These are phyloP conservation scores for Quercus phellos DNA, from an alignment of 331 rosid species.

Conservation along the genomic window DNA sequence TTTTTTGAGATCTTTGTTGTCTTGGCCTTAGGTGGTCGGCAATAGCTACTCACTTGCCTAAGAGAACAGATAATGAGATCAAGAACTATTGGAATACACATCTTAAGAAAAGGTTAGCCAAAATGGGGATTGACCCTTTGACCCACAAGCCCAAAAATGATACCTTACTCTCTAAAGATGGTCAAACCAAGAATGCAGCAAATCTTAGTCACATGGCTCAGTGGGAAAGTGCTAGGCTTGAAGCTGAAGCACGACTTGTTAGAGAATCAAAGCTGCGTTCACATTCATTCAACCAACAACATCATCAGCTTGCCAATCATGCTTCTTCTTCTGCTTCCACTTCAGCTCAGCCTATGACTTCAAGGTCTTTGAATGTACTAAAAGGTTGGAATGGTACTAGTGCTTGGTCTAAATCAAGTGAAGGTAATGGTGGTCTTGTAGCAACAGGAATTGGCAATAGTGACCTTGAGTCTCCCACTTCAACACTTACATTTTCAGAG, in stretches of 20 bases:
- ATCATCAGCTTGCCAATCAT: slow-evolving; percentile 28
- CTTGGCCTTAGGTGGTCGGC: slow-evolving; percentile 89
- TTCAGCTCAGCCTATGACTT: slow-evolving; percentile 23
- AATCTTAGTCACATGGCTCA: slow-evolving; percentile 98
- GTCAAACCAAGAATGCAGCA: slow-evolving; percentile 80
- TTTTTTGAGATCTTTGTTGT: slow-evolving; percentile 14
- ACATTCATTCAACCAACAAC: slow-evolving; percentile 28
- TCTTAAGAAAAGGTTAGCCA: slow-evolving; percentile 84
- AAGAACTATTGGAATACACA: slow-evolving; percentile 98
- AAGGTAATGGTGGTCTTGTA: slow-evolving; percentile 10
- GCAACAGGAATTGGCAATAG: background rate
- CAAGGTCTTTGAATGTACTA: slow-evolving; percentile 21
- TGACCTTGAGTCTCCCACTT: slow-evolving; percentile 81
- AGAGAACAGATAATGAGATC: slow-evolving; percentile 93
- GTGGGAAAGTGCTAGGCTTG: slow-evolving; percentile 99
- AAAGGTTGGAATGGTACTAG: slow-evolving; percentile 37
- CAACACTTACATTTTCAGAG: slow-evolving; percentile 71
- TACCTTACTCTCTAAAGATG: slow-evolving; percentile 54
- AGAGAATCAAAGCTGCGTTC: slow-evolving; percentile 81
- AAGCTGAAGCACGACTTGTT: slow-evolving; percentile 94
- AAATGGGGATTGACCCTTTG: slow-evolving; percentile 95
- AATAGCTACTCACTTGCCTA: slow-evolving; percentile 93
- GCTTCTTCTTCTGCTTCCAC: slow-evolving; percentile 33
- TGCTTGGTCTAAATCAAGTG: slow-evolving; percentile 38
- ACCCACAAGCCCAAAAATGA: slow-evolving; percentile 95